Percentiles rank a stretch among this genome's conserved stretches.
Conservation (phyloP, 192 early-diverging fungal genomes). For the Nowakowskiella sp. region DNA sequence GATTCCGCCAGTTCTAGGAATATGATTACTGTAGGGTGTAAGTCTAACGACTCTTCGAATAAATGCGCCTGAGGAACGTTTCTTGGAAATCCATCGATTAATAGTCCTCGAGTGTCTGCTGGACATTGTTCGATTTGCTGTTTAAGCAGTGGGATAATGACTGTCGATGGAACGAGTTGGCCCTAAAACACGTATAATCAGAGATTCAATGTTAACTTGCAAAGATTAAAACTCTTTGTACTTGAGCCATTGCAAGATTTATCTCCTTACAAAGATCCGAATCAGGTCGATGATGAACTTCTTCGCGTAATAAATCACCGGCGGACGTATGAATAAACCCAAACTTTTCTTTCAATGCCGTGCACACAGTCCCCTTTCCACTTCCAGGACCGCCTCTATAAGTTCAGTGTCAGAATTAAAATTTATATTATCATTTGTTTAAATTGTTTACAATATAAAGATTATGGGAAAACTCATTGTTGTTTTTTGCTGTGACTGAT, state of each 20-base stretch:
- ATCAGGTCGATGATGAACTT: conserved; percentile 13
- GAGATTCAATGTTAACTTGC: too few species aligned
- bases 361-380: neutral
- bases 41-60: conserved; percentile 23
- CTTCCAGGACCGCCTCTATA: neutral
- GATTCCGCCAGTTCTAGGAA: too few species aligned
- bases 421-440: too few species aligned
- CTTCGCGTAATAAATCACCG: conserved; percentile 11
- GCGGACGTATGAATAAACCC: conserved; percentile 7
- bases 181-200: too few species aligned
- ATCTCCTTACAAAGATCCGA: too few species aligned
- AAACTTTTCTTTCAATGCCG: conserved; percentile 7
- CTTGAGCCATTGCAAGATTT: too few species aligned
- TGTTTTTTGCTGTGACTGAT: too few species aligned
- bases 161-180: conserved; percentile 12
- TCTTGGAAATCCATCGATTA: conserved; percentile 19
- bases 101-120: conserved; percentile 10
- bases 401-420: too few species aligned
- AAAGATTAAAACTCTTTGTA: too few species aligned
- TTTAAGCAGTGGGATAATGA: neutral
- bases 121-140: neutral
- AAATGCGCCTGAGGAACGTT: conserved; percentile 14
- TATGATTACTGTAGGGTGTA: too few species aligned
- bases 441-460: too few species aligned
- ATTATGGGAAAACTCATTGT: too few species aligned